Base-by-base conservation (phyloP, 2,329 filamentous ascomycete genomes). In the Claviceps spartinae region DNA sequence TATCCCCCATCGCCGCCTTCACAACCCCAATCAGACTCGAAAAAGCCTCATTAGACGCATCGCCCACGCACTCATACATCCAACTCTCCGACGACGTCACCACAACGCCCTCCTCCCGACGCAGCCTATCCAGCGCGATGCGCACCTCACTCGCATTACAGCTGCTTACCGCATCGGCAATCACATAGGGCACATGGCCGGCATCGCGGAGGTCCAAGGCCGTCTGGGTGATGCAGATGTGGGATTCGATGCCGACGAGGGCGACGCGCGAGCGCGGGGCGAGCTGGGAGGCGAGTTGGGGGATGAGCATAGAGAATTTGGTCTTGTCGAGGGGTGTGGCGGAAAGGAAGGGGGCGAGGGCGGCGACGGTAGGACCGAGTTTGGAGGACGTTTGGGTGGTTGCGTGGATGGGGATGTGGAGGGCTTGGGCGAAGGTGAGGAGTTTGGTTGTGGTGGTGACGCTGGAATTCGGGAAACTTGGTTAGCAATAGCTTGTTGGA, bases 151-250 rank as follows among this genome's bases (percentile, higher is more conserved):
- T 82, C 18, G 73, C 71, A 70, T 96, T 95, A 66, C 86, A 88
- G 69, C 85, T 91, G 63, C 85, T 90, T 43, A 97, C 90, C 36
- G 82, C 91, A 67, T 97, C 91, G 50, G 89, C 88, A 36, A 96
- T 74, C 41, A 97, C 73, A 66, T 94, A 95, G 6, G 96, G 91
- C 50, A 74, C 73, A 67, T 95, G 87, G 1, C 89, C 89, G 1
- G 76, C 75, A 22, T 74, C 72, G 44, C 93, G 71, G 48, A 95
- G 71, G 70, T 96, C 91, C 43, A 96, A 75, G 16, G 87, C 81
- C 43, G 91, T 96, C 75, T 97, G 91, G 55, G 88, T 90, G 34
- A 97, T 82, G 73, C 91, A 97, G 65, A 97, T 93, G 69, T 97
- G 91, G 42, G 81, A 80, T 70, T 97, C 91, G 64, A 97, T 95